A percentile compares a stretch with the other conserved stretches of the same genome.
These are phyloP conservation scores for Elaeagnus macrophylla DNA, from an alignment of 306 rosid species.

Conservation along the genomic window DNA sequence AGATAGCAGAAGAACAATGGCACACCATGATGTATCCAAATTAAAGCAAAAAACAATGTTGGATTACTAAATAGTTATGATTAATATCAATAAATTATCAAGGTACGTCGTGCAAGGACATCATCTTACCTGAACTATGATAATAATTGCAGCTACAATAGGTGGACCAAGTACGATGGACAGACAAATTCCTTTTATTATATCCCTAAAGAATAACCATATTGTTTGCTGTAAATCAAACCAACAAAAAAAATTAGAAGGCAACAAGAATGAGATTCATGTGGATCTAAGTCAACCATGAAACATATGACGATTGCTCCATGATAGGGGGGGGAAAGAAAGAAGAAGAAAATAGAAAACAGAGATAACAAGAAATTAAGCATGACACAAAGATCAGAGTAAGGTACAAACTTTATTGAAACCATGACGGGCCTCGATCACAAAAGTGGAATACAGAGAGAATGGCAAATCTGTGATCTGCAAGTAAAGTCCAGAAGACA, in stretches of 20 bases:
- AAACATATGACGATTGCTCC: constrained; percentile 9
- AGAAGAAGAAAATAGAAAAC: neutral
- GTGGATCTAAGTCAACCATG: neutral
- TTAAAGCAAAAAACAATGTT: neutral
- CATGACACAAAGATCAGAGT: constrained; percentile 1
- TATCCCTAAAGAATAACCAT: constrained; percentile 85
- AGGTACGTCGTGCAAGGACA: neutral
- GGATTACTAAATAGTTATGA: constrained; percentile 2
- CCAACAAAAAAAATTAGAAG: constrained; percentile 19
- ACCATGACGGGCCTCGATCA: constrained; percentile 92
- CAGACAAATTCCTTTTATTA: constrained; percentile 67
- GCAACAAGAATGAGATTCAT: neutral
- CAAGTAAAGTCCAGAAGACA: constrained; percentile 27
- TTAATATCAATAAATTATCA: neutral
- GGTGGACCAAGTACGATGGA: constrained; percentile 74
- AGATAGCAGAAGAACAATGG: constrained; percentile 15
- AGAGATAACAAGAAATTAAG: constrained; percentile 2
- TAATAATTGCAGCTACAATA: constrained; percentile 79
- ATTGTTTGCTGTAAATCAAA: constrained; percentile 75
- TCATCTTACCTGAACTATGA: constrained; percentile 69
- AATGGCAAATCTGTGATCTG: constrained; percentile 94
- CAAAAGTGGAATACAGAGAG: constrained; percentile 90
- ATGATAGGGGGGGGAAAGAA: constrained; percentile 6
- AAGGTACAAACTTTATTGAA: constrained; percentile 63
- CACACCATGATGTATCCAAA: constrained; percentile 1